phyloP scores from a whole-genome alignment of 441 rosid genomes.

The Mallotus japonicus region DNA sequence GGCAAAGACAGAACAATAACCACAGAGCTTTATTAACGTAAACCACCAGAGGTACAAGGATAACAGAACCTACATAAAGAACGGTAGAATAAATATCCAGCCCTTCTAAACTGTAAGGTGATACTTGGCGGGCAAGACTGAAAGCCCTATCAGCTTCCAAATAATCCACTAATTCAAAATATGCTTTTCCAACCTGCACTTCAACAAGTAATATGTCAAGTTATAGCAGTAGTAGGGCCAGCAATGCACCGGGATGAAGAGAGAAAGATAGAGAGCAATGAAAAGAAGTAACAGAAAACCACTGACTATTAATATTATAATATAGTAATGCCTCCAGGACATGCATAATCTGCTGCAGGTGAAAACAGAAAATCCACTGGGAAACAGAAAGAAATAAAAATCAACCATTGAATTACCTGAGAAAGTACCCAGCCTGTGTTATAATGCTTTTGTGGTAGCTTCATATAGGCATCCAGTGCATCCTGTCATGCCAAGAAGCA shows the following conservation, averaged over 20 bases:
- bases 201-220: constrained; percentile 16
- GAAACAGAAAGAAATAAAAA: background rate
- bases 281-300: too few relatives aligned
- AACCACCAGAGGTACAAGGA: background rate
- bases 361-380: background rate
- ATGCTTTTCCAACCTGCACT: constrained; percentile 87
- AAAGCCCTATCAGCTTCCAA: constrained; percentile 88
- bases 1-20: too few relatives aligned
- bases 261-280: background rate
- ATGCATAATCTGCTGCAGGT: background rate
- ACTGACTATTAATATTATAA: too few relatives aligned
- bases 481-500: constrained; percentile 56
- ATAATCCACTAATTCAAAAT: constrained; percentile 88
- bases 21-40: background rate
- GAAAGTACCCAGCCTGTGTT: constrained; percentile 96
- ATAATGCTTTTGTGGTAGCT: constrained; percentile 83
- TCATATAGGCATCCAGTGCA: constrained; percentile 69
- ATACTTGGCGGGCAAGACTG: constrained; percentile 68
- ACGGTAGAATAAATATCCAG: constrained; percentile 95
- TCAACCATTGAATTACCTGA: constrained; percentile 52
- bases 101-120: constrained; percentile 94
- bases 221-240: background rate
- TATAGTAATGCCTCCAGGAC: too few relatives aligned
- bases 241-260: background rate
- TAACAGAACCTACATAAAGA: constrained; percentile 71